Evolutionary conservation across 78 protist species (phyloP), one percentile per base, ranked within the genome.

Genomic region (Polysphondylium violaceum): DNA sequence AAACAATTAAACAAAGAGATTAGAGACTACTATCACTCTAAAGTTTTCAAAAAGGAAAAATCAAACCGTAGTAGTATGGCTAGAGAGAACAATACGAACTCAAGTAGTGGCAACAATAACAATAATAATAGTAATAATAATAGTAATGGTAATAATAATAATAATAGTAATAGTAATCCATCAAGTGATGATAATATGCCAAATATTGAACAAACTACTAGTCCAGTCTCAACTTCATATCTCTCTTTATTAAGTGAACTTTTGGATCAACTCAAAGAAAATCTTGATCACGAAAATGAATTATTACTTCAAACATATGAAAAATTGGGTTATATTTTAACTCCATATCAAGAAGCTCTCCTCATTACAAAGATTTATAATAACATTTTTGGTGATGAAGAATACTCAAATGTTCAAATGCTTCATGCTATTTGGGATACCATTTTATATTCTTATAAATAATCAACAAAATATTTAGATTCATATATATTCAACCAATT

Each of bases 311-410:
- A 36, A 43, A 68, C 77, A 35, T 81, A 81, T 68, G 64, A 81
- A 23, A 38, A 68, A 41, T 44, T 81, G 16, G 76, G 78, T 23
- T 38, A 35, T 33, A 68, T 81, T 9, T 27, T 81, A 3, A 41
- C 76, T 8, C 89, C 89, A 12, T 68, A 51, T 40, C 89, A 81
- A 68, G 89, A 81, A 44, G 89, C 89, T 11, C 16, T 81, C 27
- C 40, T 81, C 51, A 81, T 81, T 41, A 68, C 77, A 19, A 81
- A 56, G 27, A 60, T 81, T 7, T 81, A 68, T 36, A 81, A 47
- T 29, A 81, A 47, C 29, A 68, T 68, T 19, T 27, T 16, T 12
- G 25, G 40, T 3, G 65, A 35, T 21, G 58, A 56, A n/a, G 58
- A 29, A 21, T 73, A 38, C 31, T 81, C 89, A 36, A 81, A 81